Evolutionary conservation across 306 rosid species (phyloP), one percentile per base, ranked within the genome.

Genomic region (Calophaca sinica): DNA sequence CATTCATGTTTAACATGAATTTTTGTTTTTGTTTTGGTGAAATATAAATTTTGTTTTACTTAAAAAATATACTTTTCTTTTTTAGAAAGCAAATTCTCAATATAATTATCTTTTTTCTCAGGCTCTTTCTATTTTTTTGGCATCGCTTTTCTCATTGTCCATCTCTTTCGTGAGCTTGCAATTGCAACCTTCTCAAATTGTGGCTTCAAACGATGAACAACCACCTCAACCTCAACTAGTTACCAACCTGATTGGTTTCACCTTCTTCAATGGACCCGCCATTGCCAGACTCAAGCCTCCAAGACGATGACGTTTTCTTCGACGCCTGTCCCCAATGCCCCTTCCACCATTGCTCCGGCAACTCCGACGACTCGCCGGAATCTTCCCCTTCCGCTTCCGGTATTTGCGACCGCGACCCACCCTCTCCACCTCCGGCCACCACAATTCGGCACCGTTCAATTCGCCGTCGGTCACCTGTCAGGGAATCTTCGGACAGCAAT

Each of bases 281-380:
- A 8, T 32, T 84, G 15, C 79, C 73, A 13, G 61, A n/a, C 60
- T 9, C 81, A 65, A 74, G 26, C 71, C 14, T 70, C 51, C 90
- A 82, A n/a, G 41, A 85, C 63, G 88, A 86, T 36, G 83, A 51
- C 85, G 76, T 50, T 33, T 88, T 86, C 90, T 39, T 57, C 81
- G 93, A 94, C 65, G 82, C 91, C 4, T 61, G 60, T 36, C 84
- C 81, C 36, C 65, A 80, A 5, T 82, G 85, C 62, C 84, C 84
- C 38, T 62, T 77, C 81, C 68, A 58, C 68, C 81, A 82, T 32
- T 79, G 79, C 78, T 51, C 73, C 77, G 51, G 5, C 64, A 5
- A n/a, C 53, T 14, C 70, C 78, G 2, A 70, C 2, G 69, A 75
- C 51, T 70, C 81, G 51, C 62, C 89, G 1, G 88, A 76, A 55